Evolutionary conservation across 768 basidiomycete genomes (phyloP).

Genomic region (Chalciporus sphaerocephalus): DNA sequence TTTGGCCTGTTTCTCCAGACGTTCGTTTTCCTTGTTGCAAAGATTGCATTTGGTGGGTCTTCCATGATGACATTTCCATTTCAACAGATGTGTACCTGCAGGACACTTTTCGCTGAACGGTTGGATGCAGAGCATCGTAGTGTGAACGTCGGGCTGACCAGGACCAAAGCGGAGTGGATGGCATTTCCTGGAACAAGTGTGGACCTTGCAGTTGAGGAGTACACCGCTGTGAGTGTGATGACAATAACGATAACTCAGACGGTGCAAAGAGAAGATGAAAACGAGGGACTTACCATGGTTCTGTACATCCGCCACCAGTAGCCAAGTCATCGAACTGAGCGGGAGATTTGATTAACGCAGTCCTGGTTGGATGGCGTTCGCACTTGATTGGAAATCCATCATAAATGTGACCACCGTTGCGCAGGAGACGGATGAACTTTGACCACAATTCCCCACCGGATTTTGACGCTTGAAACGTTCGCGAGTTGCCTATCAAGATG

Average conservation of each 20-base stretch:
- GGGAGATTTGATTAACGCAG: constrained; percentile 35
- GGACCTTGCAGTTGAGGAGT: constrained; percentile 46
- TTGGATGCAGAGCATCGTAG: constrained; percentile 39
- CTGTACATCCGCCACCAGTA: constrained; percentile 61
- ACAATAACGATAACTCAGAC: too few species aligned
- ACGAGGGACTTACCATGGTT: constrained; percentile 47
- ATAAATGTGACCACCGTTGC: constrained; percentile 43
- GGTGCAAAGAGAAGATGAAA: background rate
- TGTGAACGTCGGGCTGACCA: constrained; percentile 31
- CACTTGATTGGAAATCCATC: constrained; percentile 59
- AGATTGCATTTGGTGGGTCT: constrained; percentile 36
- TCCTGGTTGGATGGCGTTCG: constrained; percentile 47
- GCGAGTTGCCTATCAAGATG: constrained; percentile 61
- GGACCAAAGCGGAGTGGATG: constrained; percentile 52
- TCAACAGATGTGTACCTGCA: constrained; percentile 38
- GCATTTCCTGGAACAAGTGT: constrained; percentile 57
- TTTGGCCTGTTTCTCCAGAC: constrained; percentile 38
- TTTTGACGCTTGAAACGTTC: constrained; percentile 51
- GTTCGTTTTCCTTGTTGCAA: constrained; percentile 43
- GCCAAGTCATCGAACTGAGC: constrained; percentile 47
- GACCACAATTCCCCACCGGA: constrained; percentile 52
- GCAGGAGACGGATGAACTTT: constrained; percentile 44
- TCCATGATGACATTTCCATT: constrained; percentile 42
- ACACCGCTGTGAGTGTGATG: constrained; percentile 38
- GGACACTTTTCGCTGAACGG: constrained; percentile 38